Conservation (phyloP, 2,329 filamentous ascomycete genomes). For the Akanthomyces uredinophilus region DNA sequence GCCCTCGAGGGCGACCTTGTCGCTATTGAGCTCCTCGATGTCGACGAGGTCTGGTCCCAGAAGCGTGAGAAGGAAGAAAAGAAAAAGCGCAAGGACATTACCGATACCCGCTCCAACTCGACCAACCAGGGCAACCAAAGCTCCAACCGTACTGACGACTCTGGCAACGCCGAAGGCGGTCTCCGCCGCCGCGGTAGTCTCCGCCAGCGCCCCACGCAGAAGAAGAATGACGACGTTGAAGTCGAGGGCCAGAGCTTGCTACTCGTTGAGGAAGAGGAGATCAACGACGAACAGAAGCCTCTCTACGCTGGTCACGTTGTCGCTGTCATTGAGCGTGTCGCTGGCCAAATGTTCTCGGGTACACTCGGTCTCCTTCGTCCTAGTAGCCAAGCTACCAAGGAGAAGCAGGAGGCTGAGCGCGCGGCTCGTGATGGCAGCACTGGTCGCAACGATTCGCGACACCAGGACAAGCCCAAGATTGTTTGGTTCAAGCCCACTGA, state of each 20-base stretch:
- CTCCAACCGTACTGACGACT: constrained; percentile 56
- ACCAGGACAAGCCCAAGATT: constrained; percentile 96
- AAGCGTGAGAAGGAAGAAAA: constrained; percentile 99
- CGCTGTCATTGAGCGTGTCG: constrained; percentile 92
- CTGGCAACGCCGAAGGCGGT: constrained; percentile 67
- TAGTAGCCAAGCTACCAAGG: constrained; percentile 97
- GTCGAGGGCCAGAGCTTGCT: constrained; percentile 96
- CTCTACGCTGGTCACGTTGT: constrained; percentile 96
- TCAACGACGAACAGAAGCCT: constrained; percentile 96
- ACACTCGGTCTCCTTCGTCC: constrained; percentile 90
- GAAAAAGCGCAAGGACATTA: constrained; percentile 99
- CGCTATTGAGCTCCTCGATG: constrained; percentile 90
- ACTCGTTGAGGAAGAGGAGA: constrained; percentile 96
- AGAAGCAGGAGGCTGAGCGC: constrained; percentile 97
- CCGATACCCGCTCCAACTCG: constrained; percentile 76
- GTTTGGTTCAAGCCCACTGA: constrained; percentile 99
- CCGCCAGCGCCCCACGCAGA: constrained; percentile 93
- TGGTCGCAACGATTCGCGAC: constrained; percentile 68
- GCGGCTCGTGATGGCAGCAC: constrained; percentile 78
- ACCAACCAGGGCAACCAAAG: constrained; percentile 67
- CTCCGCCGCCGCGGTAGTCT: constrained; percentile 91
- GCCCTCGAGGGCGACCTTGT: constrained; percentile 94
- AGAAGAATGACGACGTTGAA: constrained; percentile 99
- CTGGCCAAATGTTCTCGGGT: constrained; percentile 98
- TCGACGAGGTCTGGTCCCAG: constrained; percentile 97